Evolutionary conservation across 2,329 filamentous ascomycete genomes (phyloP).

Genomic region (Fusarium torulosum): DNA sequence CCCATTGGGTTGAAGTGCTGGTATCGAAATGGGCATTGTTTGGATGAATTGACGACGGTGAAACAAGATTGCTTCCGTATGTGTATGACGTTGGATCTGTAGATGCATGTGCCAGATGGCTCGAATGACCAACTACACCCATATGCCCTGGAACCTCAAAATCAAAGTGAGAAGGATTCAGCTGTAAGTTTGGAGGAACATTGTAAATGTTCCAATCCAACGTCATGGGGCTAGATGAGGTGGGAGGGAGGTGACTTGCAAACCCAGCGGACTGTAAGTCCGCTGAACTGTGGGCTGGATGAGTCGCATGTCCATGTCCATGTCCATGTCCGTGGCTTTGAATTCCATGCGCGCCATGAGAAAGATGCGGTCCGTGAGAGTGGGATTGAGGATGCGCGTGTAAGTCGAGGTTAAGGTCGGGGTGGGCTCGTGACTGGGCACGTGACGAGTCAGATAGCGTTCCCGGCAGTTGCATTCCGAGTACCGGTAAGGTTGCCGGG

Average conservation of each 20-base stretch:
- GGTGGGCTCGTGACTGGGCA: conserved; percentile 40
- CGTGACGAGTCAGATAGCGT: conserved; percentile 33
- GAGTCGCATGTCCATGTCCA: conserved; percentile 28
- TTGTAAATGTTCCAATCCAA: conserved; percentile 46
- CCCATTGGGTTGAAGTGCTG: conserved; percentile 37
- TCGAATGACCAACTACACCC: conserved; percentile 33
- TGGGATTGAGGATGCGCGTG: conserved; percentile 10
- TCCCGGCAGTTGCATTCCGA: conserved; percentile 38
- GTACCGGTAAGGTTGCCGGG: conserved; percentile 30
- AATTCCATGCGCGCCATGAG: conserved; percentile 27
- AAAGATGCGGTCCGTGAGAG: conserved; percentile 23
- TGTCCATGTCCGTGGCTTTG: conserved; percentile 23
- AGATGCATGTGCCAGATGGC: conserved; percentile 34
- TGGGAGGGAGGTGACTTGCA: conserved; percentile 32
- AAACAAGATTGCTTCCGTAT: conserved; percentile 42
- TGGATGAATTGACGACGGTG: conserved; percentile 45
- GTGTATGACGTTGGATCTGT: conserved; percentile 34
- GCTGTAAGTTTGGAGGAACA: conserved; percentile 29
- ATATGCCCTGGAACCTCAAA: conserved; percentile 44
- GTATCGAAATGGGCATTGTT: conserved; percentile 35
- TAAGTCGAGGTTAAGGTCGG: conserved; percentile 42
- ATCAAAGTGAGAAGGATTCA: conserved; percentile 41
- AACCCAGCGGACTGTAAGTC: conserved; percentile 28
- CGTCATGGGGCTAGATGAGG: conserved; percentile 31
- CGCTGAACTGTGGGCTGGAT: conserved; percentile 33